These are phyloP conservation scores for Massarina eburnea DNA, from an alignment of 2,329 filamentous ascomycete genomes.

Conservation along the genomic window DNA sequence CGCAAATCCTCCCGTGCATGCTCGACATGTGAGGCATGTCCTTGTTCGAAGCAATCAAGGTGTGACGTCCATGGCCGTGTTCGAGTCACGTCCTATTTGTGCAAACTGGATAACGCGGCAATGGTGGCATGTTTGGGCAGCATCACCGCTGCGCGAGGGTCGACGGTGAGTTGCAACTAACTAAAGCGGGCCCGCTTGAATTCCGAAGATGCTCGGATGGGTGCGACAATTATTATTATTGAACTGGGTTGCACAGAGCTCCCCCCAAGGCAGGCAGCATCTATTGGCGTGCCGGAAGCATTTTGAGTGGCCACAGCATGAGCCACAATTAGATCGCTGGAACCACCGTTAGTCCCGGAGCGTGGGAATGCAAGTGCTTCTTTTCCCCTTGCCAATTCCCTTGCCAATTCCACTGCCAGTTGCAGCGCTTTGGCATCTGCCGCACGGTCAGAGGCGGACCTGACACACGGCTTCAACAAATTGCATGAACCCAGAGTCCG, in stretches of 20 bases:
- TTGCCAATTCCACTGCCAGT: neutral
- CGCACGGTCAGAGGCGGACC: constrained; percentile 2
- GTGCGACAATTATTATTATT: too few relatives aligned
- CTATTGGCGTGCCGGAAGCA: constrained; percentile 12
- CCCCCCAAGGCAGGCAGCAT: constrained; percentile 5
- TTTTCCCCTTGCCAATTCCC: constrained; percentile 9
- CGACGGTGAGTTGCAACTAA: too few relatives aligned
- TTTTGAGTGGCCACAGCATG: constrained; percentile 25
- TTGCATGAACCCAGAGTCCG: neutral
- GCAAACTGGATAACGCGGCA: neutral
- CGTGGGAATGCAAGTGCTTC: constrained; percentile 27
- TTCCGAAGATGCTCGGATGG: too few relatives aligned
- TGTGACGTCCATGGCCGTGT: neutral
- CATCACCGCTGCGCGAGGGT: too few relatives aligned
- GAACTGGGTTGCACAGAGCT: constrained; percentile 10
- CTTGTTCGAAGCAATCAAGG: constrained; percentile 15
- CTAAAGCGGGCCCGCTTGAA: too few relatives aligned
- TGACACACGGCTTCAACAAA: neutral
- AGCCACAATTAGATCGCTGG: constrained; percentile 39
- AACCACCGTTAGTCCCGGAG: constrained; percentile 41
- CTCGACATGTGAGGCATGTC: constrained; percentile 11
- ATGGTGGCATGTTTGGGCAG: too few relatives aligned
- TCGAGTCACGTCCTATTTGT: constrained; percentile 8
- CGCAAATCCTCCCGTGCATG: constrained; percentile 21
- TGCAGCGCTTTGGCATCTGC: constrained; percentile 2